Base-by-base conservation (phyloP, 768 basidiomycete genomes). In the Galerina marginata region DNA sequence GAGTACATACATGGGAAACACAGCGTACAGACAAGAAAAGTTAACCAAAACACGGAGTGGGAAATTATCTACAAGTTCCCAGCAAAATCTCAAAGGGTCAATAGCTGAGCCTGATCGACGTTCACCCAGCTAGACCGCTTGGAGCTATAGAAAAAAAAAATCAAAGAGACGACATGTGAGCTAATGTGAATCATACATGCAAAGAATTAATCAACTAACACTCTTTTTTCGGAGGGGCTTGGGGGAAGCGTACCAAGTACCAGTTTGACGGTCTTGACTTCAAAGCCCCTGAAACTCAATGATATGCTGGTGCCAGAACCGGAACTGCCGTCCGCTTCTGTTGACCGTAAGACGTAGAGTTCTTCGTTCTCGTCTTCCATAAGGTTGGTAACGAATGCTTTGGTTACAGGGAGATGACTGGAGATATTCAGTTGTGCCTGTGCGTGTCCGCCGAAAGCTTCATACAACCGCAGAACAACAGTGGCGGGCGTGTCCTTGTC, bases 391-490 rank as follows among this genome's bases (percentile, higher is more conserved):
- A 85, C 68, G 60, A 81, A 82, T 1, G 90, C 95, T 50, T 84
- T 85, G 9, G 75, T 69, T 9, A 95, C 81, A 15, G 77, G 74
- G 4, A 93, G 54, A 42, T 82, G 75, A 2, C 74, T 73, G 0
- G 83, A 77, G 49, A 96, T 77, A 47, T 77, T 78, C 56, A 98
- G 70, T 26, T 77, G 80, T 5, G 83, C 87, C 16, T 78, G 82
- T 2, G 91, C 95, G 64, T 95, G 93, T 0, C 96, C 96, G 12
- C 97, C 97, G 61, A 86, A 91, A 0, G 94, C 93, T 72, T 99
- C 97, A 73, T 96, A 98, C n/a, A 98, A 67, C 7, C 96, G 84
- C 44, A 97, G 75, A 6, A 99, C 78, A 52, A 99, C 75, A 0
- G 88, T 91, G 53, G 83, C 82, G 16, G 70, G 69, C 3, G 63